A percentile compares a stretch with the other conserved stretches of the same genome.
Evolutionary conservation across 2,329 filamentous ascomycete species (phyloP).

Genomic region (Phyllosticta citribraziliensis): DNA sequence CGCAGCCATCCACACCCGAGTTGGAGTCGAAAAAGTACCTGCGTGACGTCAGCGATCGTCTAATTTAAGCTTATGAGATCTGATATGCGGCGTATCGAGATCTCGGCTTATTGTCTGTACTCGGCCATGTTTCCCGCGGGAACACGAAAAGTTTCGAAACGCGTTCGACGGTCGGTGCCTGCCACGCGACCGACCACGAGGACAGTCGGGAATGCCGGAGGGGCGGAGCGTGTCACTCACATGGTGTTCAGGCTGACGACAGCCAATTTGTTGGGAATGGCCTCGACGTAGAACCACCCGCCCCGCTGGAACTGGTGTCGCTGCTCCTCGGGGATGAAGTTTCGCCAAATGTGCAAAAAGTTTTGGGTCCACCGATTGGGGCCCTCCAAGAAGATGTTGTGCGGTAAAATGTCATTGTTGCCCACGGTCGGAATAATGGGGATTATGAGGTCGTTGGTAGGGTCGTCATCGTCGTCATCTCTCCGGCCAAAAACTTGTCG

Average conservation of each 20-base stretch:
- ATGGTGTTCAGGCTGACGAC: constrained; percentile 94
- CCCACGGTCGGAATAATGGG: constrained; percentile 86
- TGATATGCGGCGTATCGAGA: background rate
- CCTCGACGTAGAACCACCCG: constrained; percentile 91
- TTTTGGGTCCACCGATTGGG: constrained; percentile 77
- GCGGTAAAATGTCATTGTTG: constrained; percentile 95
- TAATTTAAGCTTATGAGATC: background rate
- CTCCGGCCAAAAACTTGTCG: constrained; percentile 56
- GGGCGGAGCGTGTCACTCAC: constrained; percentile 20
- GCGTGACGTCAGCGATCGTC: background rate
- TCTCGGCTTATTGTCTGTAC: background rate
- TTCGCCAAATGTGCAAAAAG: constrained; percentile 70
- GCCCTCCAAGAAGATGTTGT: constrained; percentile 81
- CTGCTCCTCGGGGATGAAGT: constrained; percentile 87
- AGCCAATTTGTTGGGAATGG: constrained; percentile 73
- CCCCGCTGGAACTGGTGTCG: constrained; percentile 83
- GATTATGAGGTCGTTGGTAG: constrained; percentile 53
- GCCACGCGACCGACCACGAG: background rate
- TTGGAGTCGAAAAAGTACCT: constrained; percentile 88
- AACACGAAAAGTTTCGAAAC: background rate
- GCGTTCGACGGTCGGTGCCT: background rate
- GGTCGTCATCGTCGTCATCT: constrained; percentile 37
- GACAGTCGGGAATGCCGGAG: background rate
- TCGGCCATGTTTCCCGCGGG: background rate
- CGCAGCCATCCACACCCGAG: constrained; percentile 85